Conservation (phyloP, 1,284 basidiomycete genomes). For the Crepidotus sp. region DNA sequence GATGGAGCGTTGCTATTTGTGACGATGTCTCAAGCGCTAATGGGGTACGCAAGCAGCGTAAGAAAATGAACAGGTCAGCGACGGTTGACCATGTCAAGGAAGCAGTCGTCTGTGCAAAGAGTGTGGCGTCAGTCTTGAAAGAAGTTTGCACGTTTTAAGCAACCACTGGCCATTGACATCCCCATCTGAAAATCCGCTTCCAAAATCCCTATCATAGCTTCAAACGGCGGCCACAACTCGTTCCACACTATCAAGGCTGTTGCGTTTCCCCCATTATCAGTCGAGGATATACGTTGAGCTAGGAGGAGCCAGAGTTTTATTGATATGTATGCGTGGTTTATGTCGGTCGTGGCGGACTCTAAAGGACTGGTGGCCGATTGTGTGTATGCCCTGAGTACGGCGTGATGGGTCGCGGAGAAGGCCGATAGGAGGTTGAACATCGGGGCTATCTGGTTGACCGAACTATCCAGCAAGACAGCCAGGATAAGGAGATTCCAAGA, state of each 20-base stretch:
- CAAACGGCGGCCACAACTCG: conserved; percentile 64
- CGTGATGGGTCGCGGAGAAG: conserved; percentile 41
- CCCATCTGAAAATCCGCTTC: conserved; percentile 39
- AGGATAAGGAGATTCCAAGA: conserved; percentile 58
- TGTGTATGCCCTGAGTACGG: conserved; percentile 33
- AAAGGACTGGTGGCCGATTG: conserved; percentile 26
- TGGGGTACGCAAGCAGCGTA: conserved; percentile 45
- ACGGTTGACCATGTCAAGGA: conserved; percentile 50
- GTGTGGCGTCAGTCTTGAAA: conserved; percentile 4
- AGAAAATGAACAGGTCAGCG: conserved; percentile 55
- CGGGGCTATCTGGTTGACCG: conserved; percentile 30
- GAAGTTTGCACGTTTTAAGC: background rate
- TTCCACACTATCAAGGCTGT: conserved; percentile 51
- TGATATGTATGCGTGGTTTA: conserved; percentile 58
- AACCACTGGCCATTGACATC: conserved; percentile 36
- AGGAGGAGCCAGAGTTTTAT: conserved; percentile 64
- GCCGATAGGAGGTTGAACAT: conserved; percentile 41
- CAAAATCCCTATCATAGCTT: conserved; percentile 40
- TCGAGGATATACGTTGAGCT: conserved; percentile 32
- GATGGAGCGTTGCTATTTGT: conserved; percentile 41
- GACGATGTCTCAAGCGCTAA: conserved; percentile 45
- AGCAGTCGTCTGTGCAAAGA: conserved; percentile 43
- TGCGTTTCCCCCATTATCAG: conserved; percentile 26
- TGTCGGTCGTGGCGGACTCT: conserved; percentile 41
- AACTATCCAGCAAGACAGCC: conserved; percentile 38